Conservation (phyloP, 2,329 filamentous ascomycete genomes). For the Talaromyces amestolkiae region DNA sequence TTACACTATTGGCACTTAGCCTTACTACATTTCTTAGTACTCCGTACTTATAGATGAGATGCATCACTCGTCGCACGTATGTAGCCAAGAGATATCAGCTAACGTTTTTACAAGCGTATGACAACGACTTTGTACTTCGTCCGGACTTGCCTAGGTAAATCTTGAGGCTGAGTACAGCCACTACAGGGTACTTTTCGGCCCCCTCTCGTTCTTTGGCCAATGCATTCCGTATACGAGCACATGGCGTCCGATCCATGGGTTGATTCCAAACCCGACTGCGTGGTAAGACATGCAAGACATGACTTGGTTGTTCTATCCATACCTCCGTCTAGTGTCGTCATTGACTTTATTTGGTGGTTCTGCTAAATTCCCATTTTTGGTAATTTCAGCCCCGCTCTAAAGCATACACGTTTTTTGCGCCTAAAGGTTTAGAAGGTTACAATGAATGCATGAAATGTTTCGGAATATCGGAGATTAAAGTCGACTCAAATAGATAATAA, state of each 20-base stretch:
- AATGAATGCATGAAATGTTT: neutral
- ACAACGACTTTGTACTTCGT: neutral
- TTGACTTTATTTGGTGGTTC: neutral
- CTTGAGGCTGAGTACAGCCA: neutral
- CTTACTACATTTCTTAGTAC: neutral
- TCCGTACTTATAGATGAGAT: neutral
- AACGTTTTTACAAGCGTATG: neutral
- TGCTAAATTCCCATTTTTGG: neutral
- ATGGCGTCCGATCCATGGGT: neutral
- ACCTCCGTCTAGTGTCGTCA: neutral
- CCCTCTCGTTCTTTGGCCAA: neutral
- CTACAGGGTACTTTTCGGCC: neutral
- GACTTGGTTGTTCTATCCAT: neutral
- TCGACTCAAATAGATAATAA: neutral
- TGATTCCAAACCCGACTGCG: neutral
- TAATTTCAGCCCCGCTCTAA: neutral
- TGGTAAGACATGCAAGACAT: constrained; percentile 4
- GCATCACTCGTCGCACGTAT: neutral
- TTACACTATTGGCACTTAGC: neutral
- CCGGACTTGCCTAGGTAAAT: neutral
- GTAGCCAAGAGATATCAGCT: neutral
- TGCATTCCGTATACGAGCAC: neutral
- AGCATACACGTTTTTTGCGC: neutral
- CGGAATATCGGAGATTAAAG: neutral
- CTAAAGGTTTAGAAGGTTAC: too few species aligned